Percentiles rank a stretch among this genome's conserved stretches.
phyloP scores from a whole-genome alignment of 352 stramenopile species.

The Phytophthora ohioensis region DNA sequence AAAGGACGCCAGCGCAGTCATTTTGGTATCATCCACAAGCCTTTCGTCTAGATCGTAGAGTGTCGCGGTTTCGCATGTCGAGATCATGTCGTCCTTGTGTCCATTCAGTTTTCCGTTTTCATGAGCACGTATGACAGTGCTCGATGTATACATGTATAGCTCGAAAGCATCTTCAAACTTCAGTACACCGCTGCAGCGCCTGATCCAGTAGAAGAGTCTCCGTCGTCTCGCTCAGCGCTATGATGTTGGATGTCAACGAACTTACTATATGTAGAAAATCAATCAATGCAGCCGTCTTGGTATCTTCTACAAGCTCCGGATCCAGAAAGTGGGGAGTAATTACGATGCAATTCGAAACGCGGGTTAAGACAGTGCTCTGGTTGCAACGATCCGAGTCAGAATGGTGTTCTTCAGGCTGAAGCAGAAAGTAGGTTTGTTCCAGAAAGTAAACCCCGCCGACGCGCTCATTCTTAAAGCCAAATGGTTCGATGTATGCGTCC shows the following conservation, averaged over 20 bases:
- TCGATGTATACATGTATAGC: too few species aligned
- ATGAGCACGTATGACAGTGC: too few species aligned
- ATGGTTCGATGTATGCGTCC: constrained; percentile 56
- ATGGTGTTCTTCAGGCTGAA: constrained; percentile 41
- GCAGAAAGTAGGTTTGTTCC: constrained; percentile 66
- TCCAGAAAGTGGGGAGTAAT: constrained; percentile 54
- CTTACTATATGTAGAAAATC: constrained; percentile 48
- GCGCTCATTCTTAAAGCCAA: constrained; percentile 53
- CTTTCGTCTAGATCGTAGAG: too few species aligned
- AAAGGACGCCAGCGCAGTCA: too few species aligned
- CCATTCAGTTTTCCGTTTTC: too few species aligned
- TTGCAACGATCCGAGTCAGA: neutral
- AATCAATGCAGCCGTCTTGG: constrained; percentile 40
- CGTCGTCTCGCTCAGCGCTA: constrained; percentile 51
- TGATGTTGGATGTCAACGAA: constrained; percentile 41
- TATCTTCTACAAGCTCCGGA: constrained; percentile 34
- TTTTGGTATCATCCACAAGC: too few species aligned
- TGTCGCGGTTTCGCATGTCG: too few species aligned
- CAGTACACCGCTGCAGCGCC: constrained; percentile 17
- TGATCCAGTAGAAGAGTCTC: constrained; percentile 48
- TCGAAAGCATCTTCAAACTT: neutral
- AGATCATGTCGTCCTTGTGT: too few species aligned
- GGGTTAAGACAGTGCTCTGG: constrained; percentile 33
- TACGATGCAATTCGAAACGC: constrained; percentile 61
- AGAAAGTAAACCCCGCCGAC: constrained; percentile 52